Evolutionary conservation across 345 rosid species (phyloP).

Genomic region (Populus alba): DNA sequence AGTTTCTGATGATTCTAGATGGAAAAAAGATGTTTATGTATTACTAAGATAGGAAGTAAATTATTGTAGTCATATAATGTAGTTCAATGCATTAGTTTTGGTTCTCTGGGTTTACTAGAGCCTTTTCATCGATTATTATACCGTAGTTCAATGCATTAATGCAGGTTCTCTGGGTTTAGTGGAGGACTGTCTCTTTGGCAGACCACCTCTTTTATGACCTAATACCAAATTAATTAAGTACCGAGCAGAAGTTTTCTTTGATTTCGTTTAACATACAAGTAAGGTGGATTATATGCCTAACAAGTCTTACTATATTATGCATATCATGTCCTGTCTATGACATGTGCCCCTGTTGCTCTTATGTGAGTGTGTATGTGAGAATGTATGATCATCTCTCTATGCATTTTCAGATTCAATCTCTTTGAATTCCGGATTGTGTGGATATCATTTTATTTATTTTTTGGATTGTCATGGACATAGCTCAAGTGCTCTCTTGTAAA

Average conservation of each 20-base stretch:
- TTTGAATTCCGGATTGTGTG: not conserved
- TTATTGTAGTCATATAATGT: too few species aligned
- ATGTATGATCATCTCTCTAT: not conserved
- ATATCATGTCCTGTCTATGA: not conserved
- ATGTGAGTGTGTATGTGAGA: not conserved
- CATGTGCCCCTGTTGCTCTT: not conserved
- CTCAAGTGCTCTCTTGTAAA: not conserved
- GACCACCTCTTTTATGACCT: not conserved
- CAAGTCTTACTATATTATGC: not conserved
- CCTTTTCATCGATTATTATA: too few species aligned
- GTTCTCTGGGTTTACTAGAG: not conserved
- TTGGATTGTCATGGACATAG: not conserved
- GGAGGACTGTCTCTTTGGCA: not conserved
- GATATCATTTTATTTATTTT: too few species aligned
- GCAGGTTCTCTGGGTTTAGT: not conserved
- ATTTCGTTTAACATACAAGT: not conserved
- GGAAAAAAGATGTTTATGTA: not conserved
- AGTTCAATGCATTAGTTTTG: not conserved
- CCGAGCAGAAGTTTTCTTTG: not conserved
- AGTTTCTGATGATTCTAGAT: constrained; percentile 14
- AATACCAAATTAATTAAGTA: too few species aligned
- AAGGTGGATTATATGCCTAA: not conserved
- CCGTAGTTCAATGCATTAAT: not conserved
- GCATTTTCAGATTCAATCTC: not conserved
- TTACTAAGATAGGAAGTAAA: not conserved